phyloP scores from a whole-genome alignment of 441 rosid species.

The Populus hybrid region DNA sequence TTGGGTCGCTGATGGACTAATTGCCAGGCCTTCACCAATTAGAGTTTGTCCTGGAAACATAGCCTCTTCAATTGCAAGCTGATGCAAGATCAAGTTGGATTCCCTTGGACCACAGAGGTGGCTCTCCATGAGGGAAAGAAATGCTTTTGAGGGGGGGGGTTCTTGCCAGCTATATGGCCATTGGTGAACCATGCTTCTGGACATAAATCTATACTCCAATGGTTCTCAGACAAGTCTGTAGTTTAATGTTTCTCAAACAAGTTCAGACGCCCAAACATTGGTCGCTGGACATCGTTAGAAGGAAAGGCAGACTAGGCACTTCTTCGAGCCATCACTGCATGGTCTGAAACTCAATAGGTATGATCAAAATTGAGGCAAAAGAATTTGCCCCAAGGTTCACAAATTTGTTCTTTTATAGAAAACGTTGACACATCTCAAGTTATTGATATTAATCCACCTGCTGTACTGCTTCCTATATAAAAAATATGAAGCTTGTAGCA shows the following conservation, averaged over 20 bases:
- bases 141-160: neutral
- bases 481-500: too few species aligned
- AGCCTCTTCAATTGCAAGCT: constrained; percentile 28
- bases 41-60: constrained; percentile 48
- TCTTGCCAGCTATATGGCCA: neutral
- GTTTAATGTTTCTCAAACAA: too few species aligned
- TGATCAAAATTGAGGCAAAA: neutral
- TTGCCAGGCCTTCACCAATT: constrained; percentile 76
- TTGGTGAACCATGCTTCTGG: neutral
- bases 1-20: constrained; percentile 83
- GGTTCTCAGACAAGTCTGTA: neutral
- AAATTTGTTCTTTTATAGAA: neutral
- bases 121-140: neutral
- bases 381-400: neutral
- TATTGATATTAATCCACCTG: neutral
- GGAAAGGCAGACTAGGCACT: neutral
- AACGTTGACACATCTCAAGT: neutral
- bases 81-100: neutral
- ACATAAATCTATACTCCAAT: neutral
- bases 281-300: neutral
- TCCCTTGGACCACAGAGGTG: neutral
- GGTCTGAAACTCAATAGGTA: neutral
- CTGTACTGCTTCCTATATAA: too few species aligned
- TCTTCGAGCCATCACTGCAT: neutral
- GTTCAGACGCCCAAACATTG: neutral